phyloP scores from a whole-genome alignment of 129 eudicot genomes.

The Silybum marianum region DNA sequence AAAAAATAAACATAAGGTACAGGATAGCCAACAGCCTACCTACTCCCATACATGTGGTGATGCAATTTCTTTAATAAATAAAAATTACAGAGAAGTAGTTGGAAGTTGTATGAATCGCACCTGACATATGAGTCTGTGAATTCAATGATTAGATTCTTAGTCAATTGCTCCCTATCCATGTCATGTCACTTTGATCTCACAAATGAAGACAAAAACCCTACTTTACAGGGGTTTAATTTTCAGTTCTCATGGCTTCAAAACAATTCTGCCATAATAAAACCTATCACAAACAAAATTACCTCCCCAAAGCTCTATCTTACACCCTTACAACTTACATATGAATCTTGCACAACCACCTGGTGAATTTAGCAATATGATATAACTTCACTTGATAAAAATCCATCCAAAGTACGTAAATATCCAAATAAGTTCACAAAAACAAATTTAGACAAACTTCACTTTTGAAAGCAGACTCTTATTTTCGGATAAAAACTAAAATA shows the following conservation, averaged over 20 bases:
- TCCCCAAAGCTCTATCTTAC: too few relatives aligned
- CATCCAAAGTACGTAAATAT: too few relatives aligned
- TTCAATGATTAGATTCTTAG: constrained; percentile 12
- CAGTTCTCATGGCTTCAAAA: background rate
- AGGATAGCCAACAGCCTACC: constrained; percentile 4
- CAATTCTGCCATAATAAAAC: too few relatives aligned
- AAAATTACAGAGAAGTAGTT: constrained; percentile 15
- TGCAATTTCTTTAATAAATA: background rate
- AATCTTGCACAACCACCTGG: too few relatives aligned
- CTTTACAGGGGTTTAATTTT: background rate
- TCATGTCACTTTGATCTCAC: background rate
- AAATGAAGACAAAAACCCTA: background rate
- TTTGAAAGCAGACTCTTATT: background rate
- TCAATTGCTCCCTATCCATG: constrained; percentile 1
- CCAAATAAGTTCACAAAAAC: too few relatives aligned
- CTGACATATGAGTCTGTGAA: constrained; percentile 6
- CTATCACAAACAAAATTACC: too few relatives aligned
- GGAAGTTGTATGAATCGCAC: constrained; percentile 13
- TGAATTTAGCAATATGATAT: too few relatives aligned
- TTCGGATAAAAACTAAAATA: background rate
- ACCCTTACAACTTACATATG: too few relatives aligned
- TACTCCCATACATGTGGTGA: constrained; percentile 20
- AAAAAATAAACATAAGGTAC: constrained; percentile 25
- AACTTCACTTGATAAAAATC: too few relatives aligned
- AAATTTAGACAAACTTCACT: background rate